phyloP scores from a whole-genome alignment of 768 basidiomycete species.

The Lactarius sp. region DNA sequence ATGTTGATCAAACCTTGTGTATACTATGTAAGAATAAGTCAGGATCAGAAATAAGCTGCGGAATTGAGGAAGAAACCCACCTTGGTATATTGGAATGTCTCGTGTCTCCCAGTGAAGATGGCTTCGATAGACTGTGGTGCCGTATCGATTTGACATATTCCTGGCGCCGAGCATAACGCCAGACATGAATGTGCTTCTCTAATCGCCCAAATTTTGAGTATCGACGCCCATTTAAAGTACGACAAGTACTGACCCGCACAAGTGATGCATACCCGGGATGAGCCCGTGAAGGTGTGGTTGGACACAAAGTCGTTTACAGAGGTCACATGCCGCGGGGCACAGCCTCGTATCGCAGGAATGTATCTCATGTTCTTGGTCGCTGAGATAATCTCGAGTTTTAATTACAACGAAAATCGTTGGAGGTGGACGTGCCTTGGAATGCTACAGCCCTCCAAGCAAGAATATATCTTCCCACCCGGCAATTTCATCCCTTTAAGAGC shows the following conservation, averaged over 20 bases:
- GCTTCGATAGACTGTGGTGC: conserved; percentile 56
- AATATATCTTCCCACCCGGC: conserved; percentile 8
- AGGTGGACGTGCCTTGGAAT: conserved; percentile 4
- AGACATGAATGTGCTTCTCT: conserved; percentile 52
- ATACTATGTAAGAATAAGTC: conserved; percentile 36
- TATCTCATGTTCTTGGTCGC: conserved; percentile 40
- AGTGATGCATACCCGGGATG: conserved; percentile 38
- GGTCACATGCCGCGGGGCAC: conserved; percentile 50
- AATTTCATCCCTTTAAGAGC: conserved; percentile 12
- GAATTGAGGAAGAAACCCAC: conserved; percentile 30
- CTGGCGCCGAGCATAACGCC: conserved; percentile 39
- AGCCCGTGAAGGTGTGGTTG: conserved; percentile 50
- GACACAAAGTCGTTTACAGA: conserved; percentile 53
- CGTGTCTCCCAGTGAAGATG: conserved; percentile 54
- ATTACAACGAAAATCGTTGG: not conserved
- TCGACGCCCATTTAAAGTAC: not conserved
- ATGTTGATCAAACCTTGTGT: conserved; percentile 41
- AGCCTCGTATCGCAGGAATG: conserved; percentile 49
- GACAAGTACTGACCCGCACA: conserved; percentile 47
- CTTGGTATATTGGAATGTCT: conserved; percentile 63
- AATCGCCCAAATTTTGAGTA: not conserved
- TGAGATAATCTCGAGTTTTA: conserved; percentile 24
- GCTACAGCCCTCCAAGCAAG: conserved; percentile 18
- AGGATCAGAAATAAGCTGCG: not conserved
- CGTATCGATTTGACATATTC: conserved; percentile 57